These are phyloP conservation scores for Suillus luteus DNA, from an alignment of 768 basidiomycete genomes.

Conservation along the genomic window DNA sequence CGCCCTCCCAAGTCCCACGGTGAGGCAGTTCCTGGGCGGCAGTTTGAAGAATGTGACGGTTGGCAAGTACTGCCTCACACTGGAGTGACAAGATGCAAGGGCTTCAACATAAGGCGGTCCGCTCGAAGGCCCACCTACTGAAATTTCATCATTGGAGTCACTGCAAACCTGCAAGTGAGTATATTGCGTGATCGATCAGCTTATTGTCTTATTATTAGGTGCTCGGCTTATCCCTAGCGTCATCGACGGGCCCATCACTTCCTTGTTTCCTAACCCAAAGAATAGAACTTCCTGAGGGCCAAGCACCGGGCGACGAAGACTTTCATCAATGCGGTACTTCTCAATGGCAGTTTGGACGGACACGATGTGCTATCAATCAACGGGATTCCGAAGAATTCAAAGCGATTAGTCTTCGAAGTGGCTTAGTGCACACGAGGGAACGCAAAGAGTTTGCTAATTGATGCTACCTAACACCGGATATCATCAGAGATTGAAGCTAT, in stretches of 20 bases:
- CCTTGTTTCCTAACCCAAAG: neutral
- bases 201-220: conserved; percentile 6
- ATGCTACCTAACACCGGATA: neutral
- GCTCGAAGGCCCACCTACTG: no score
- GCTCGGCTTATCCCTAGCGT: neutral
- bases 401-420: neutral
- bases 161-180: neutral
- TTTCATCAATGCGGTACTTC: neutral
- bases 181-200: neutral
- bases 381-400: neutral
- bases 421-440: neutral
- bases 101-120: no score
- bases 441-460: neutral
- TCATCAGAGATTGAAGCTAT: neutral
- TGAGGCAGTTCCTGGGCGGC: conserved; percentile 6
- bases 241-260: neutral
- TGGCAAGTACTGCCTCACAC: conserved; percentile 1
- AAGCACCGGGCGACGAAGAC: neutral
- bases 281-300: neutral
- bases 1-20: neutral
- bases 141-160: conserved; percentile 1
- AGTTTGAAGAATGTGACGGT: conserved; percentile 6
- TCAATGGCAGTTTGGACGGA: neutral
- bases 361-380: neutral
- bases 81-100: neutral